These are phyloP conservation scores for Pseudocercospora crystallina DNA, from an alignment of 2,329 filamentous ascomycete species.

Conservation along the genomic window DNA sequence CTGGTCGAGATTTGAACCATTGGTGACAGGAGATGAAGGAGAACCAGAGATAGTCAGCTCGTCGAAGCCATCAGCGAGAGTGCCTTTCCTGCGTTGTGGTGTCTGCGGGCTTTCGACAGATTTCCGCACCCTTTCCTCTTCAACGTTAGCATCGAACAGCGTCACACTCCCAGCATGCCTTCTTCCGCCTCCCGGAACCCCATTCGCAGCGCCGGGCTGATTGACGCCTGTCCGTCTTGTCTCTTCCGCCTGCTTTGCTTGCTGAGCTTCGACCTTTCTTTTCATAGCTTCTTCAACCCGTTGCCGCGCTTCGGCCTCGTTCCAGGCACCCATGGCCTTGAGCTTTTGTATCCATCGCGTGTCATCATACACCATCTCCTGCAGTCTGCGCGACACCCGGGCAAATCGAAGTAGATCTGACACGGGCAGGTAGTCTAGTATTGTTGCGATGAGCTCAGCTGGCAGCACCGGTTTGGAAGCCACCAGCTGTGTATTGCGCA, in stretches of 20 bases:
- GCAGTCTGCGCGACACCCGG: slow-evolving; percentile 77
- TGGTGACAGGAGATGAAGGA: slow-evolving; percentile 15
- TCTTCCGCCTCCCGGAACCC: slow-evolving; percentile 37
- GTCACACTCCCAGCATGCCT: slow-evolving; percentile 52
- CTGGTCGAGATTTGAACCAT: slow-evolving; percentile 48
- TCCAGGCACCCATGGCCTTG: slow-evolving; percentile 86
- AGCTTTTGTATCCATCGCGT: slow-evolving; percentile 88
- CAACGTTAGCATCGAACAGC: slow-evolving; percentile 70
- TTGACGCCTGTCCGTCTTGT: slow-evolving; percentile 36
- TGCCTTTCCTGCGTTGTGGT: slow-evolving; percentile 29
- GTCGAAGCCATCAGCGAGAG: slow-evolving; percentile 72
- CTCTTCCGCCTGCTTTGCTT: slow-evolving; percentile 43
- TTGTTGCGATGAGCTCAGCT: slow-evolving; percentile 85
- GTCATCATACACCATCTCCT: slow-evolving; percentile 99
- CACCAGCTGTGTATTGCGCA: slow-evolving; percentile 79
- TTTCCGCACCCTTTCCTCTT: slow-evolving; percentile 59
- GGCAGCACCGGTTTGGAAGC: slow-evolving; percentile 76
- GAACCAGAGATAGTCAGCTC: slow-evolving; percentile 60
- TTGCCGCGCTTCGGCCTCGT: slow-evolving; percentile 79
- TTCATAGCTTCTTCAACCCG: slow-evolving; percentile 70
- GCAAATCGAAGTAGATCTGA: slow-evolving; percentile 84
- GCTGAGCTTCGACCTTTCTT: slow-evolving; percentile 58
- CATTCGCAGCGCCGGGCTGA: slow-evolving; percentile 37
- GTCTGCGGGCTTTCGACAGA: slow-evolving; percentile 37
- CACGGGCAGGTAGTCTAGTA: slow-evolving; percentile 86